phyloP scores from a whole-genome alignment of 2,329 filamentous ascomycete species.

The Phaeosphaeriaceae sp. region DNA sequence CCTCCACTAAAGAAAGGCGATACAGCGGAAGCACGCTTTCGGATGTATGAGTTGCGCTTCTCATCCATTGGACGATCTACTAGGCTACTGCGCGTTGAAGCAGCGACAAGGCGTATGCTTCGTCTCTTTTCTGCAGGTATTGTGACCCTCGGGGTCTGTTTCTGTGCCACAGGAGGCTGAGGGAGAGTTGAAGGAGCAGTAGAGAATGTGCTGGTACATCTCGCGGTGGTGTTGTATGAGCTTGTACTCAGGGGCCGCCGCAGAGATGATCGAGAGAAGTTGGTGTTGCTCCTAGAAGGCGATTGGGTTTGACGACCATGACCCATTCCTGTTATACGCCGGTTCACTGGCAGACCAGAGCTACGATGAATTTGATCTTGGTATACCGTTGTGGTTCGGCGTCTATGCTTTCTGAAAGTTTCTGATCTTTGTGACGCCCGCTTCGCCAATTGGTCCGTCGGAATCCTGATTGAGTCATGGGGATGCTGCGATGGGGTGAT shows the following conservation, averaged over 20 bases:
- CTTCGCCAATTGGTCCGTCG: slow-evolving; percentile 49
- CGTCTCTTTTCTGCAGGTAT: slow-evolving; percentile 43
- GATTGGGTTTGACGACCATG: slow-evolving; percentile 40
- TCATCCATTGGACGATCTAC: slow-evolving; percentile 49
- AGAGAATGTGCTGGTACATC: slow-evolving; percentile 50
- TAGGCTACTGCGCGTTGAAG: slow-evolving; percentile 42
- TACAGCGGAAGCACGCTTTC: slow-evolving; percentile 48
- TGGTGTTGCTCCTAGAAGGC: slow-evolving; percentile 35
- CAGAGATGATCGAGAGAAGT: slow-evolving; percentile 24
- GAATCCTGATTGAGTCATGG: slow-evolving; percentile 53
- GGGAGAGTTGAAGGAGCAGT: slow-evolving; percentile 49
- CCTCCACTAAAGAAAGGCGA: slow-evolving; percentile 50
- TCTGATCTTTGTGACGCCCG: slow-evolving; percentile 41
- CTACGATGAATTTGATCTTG: slow-evolving; percentile 32
- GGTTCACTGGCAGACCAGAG: slow-evolving; percentile 38
- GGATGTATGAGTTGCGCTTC: slow-evolving; percentile 52
- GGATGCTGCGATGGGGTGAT: slow-evolving; percentile 47
- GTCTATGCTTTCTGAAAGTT: slow-evolving; percentile 37
- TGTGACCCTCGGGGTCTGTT: slow-evolving; percentile 31
- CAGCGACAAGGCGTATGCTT: slow-evolving; percentile 50
- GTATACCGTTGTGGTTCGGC: slow-evolving; percentile 32
- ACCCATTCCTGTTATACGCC: slow-evolving; percentile 38
- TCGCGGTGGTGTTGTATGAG: slow-evolving; percentile 46
- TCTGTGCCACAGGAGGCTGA: slow-evolving; percentile 34
- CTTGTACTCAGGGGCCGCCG: slow-evolving; percentile 43